Evolutionary conservation across 139 green algal species (phyloP), one percentile per base, ranked within the genome.

Genomic region (Chlorella sp.): DNA sequence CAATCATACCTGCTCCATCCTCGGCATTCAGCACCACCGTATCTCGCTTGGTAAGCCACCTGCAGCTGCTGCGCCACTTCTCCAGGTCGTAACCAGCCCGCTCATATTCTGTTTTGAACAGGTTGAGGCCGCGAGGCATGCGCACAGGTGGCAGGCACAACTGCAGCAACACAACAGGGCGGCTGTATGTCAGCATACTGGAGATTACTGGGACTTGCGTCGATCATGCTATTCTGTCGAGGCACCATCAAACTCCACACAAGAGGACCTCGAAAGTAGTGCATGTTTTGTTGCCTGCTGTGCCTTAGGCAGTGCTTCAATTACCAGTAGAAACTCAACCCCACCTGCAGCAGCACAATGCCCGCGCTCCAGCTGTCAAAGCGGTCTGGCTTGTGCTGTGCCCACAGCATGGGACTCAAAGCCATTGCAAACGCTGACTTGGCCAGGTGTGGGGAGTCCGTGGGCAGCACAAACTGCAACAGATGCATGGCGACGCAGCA

Each of bases 331-430:
- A n/a, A n/a, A n/a, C n/a, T n/a, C n/a, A n/a, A n/a, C n/a, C 78
- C 80, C 35, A 97, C 80, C 82, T 96, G 89, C 71, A 89, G 65
- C 50, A 89, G 70, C 2, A 76, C 66, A 1, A 85, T 73, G 66
- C 78, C 78, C 6, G 80, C 75, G 2, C 84, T 92, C 85, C 90
- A 97, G 34, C 79, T 90, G 85, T 97, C 93, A 73, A 97, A 97
- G 66, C 89, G 83, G 85, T 97, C 93, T 5, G 93, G 93, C 65
- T 90, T 89, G 87, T 94, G 87, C 64, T 88, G 80, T 17, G 73
- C 78, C 93, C 93, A 97, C 62, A 97, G 88, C 83, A 97, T 86
- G 31, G 93, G 89, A 6, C 85, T 91, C 65, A 93, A 88, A 5
- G 85, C 85, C n/a, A 79, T 69, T 35, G 73, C 73, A 3, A 92